A percentile compares a stretch with the other conserved stretches of the same genome.
phyloP scores from a whole-genome alignment of 164 flowering plant genomes.

The Stephania cephalantha region DNA sequence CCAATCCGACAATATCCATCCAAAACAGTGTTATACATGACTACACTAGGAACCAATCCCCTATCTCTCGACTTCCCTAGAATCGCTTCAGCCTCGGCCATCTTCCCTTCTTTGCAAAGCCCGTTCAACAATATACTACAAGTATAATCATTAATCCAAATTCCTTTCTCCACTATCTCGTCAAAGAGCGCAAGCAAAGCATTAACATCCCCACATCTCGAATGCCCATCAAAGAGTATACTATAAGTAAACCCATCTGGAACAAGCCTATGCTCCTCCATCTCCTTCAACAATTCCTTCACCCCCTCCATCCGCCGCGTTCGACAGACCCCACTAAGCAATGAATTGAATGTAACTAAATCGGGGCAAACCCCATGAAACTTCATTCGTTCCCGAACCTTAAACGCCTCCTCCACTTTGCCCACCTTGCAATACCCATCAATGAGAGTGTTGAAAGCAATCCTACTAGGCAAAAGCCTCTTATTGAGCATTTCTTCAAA shows the following conservation, averaged over 20 bases:
- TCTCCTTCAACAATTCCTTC: constrained; percentile 2
- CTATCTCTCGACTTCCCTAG: background rate
- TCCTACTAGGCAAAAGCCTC: background rate
- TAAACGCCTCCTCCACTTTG: background rate
- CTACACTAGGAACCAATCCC: constrained; percentile 1
- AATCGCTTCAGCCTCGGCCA: background rate
- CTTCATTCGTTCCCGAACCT: background rate
- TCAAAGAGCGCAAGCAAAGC: background rate
- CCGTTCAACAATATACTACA: constrained; percentile 5
- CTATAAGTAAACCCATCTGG: constrained; percentile 8
- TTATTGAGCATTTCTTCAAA: background rate
- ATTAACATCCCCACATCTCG: background rate
- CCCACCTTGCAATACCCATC: constrained; percentile 9
- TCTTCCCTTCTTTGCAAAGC: constrained; percentile 3
- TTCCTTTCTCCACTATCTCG: background rate
- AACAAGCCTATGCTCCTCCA: constrained; percentile 1
- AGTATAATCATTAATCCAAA: background rate
- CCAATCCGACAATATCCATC: constrained; percentile 9
- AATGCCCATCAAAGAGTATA: background rate
- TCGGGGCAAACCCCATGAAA: background rate
- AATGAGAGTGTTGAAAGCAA: background rate
- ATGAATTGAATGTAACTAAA: background rate
- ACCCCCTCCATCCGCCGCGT: background rate
- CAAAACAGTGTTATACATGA: constrained; percentile 5
- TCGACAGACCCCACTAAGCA: constrained; percentile 2